Percentiles rank a stretch among this genome's conserved stretches.
These are phyloP conservation scores for Syzygium malaccense DNA, from an alignment of 441 rosid species.

Conservation along the genomic window DNA sequence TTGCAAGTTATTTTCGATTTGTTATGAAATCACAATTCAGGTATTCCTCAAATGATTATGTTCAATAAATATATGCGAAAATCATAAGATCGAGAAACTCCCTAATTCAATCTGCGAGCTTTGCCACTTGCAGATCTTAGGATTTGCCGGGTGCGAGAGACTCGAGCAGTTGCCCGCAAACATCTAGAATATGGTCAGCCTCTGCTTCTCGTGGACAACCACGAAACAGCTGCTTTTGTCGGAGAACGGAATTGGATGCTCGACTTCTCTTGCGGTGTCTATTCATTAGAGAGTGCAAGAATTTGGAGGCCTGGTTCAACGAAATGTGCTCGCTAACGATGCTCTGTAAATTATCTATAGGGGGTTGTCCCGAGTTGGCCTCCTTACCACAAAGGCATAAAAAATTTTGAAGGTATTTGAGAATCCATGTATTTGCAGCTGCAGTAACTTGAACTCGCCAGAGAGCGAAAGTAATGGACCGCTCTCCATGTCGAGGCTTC, in stretches of 20 bases:
- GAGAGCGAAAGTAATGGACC: not conserved
- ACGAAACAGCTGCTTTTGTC: not conserved
- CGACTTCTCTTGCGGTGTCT: not conserved
- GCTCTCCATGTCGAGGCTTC: not conserved
- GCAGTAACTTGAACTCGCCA: not conserved
- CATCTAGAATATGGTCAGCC: not conserved
- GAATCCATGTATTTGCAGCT: not conserved
- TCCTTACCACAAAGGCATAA: not conserved
- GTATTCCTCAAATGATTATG: not conserved
- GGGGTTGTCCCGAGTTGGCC: not conserved
- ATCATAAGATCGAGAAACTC: not conserved
- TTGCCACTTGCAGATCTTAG: not conserved
- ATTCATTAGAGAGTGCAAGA: not conserved
- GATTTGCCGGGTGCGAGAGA: not conserved
- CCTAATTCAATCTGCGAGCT: not conserved
- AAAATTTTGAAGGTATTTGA: not conserved
- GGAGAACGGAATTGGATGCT: not conserved
- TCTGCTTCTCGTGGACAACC: not conserved
- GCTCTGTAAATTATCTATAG: not conserved
- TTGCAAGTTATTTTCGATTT: not conserved
- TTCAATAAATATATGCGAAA: rapidly evolving
- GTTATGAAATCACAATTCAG: rapidly evolving
- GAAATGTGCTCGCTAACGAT: not conserved
- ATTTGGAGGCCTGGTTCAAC: not conserved
- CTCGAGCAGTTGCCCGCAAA: not conserved